Conservation (phyloP, 805 yeast genomes). For the Pichia sporocuriosa region DNA sequence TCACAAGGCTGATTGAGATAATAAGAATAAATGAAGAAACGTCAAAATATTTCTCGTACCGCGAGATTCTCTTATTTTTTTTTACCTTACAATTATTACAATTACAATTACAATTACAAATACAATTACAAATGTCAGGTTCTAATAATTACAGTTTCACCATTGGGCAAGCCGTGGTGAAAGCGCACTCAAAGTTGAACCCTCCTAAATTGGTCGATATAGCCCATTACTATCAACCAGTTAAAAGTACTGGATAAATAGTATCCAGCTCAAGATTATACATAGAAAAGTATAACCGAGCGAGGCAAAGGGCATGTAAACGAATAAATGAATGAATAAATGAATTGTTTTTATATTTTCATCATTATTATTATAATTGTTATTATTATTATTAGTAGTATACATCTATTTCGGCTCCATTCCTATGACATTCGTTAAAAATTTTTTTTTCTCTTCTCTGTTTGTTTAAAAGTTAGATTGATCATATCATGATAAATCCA, state of each 20-base stretch:
- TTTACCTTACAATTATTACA: background rate
- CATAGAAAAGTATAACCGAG: conserved; percentile 38
- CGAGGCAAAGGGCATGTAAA: conserved; percentile 52
- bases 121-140: conserved; percentile 23
- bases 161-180: conserved; percentile 32
- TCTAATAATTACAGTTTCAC: conserved; percentile 35
- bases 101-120: conserved; percentile 2
- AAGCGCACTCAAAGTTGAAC: conserved; percentile 58
- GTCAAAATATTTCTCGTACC: no score
- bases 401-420: no score
- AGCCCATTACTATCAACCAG: conserved; percentile 37
- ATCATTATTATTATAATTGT: no score
- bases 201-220: conserved; percentile 28
- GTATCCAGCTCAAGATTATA: conserved; percentile 60
- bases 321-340: background rate
- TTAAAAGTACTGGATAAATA: conserved; percentile 1
- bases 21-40: no score
- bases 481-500: conserved; percentile 44
- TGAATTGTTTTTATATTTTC: background rate
- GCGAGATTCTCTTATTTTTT: no score
- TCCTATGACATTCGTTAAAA: no score
- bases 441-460: conserved; percentile 3
- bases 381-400: no score
- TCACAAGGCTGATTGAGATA: no score
- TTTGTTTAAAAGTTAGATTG: no score